These are phyloP conservation scores for Ceratobasidium theobromae DNA, from an alignment of 1,284 basidiomycete genomes.

Conservation along the genomic window DNA sequence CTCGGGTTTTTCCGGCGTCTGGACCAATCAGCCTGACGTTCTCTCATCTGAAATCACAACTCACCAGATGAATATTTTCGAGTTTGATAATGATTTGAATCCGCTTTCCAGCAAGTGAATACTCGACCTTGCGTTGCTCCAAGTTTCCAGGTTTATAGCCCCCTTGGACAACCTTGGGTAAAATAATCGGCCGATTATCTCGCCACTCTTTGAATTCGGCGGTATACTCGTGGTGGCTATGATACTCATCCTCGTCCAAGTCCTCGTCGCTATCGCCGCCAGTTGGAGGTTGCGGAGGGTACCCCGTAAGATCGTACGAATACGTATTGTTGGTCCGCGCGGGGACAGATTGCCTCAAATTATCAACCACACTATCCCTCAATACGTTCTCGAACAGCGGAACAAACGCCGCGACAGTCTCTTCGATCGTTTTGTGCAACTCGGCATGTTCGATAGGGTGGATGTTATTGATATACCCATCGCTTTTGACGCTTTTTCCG, in stretches of 20 bases:
- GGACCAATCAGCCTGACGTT: too few species aligned
- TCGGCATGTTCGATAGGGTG: conserved; percentile 37
- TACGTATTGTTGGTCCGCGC: not conserved
- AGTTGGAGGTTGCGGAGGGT: not conserved
- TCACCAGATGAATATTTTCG: conserved; percentile 52
- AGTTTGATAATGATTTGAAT: conserved; percentile 57
- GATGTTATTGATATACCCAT: conserved; percentile 45
- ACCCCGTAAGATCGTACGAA: not conserved
- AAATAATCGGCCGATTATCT: conserved; percentile 29
- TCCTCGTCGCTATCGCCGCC: not conserved
- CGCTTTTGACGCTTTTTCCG: conserved; percentile 36
- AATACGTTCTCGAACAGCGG: conserved; percentile 42
- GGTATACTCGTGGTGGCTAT: conserved; percentile 2
- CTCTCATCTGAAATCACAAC: too few species aligned
- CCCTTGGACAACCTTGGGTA: conserved; percentile 33
- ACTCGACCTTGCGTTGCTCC: conserved; percentile 36
- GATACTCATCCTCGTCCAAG: not conserved
- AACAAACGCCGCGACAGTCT: conserved; percentile 39
- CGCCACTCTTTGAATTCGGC: conserved; percentile 25
- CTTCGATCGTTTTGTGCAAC: conserved; percentile 37
- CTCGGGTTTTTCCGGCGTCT: conserved; percentile 47
- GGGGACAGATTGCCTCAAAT: not conserved
- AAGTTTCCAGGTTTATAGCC: conserved; percentile 34
- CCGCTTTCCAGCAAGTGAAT: conserved; percentile 37
- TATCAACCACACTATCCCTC: conserved; percentile 36